Percentiles rank a stretch among this genome's conserved stretches.
Evolutionary conservation across 1,284 basidiomycete genomes (phyloP).

Genomic region (Ceratobasidium sp.): DNA sequence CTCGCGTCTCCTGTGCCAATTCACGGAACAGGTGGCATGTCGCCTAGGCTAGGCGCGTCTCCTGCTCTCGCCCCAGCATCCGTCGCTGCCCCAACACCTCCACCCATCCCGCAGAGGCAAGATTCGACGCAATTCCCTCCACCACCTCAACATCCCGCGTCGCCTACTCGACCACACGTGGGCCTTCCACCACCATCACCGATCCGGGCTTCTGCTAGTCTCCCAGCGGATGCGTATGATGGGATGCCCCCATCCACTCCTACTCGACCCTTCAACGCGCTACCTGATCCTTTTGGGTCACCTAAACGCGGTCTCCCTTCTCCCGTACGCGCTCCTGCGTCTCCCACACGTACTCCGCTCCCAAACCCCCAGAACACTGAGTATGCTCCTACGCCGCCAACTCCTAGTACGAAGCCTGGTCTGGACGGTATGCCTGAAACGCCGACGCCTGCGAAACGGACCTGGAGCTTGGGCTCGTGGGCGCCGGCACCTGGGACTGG

Average conservation of each 20-base stretch:
- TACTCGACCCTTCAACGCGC: conserved; percentile 13
- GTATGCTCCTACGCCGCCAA: conserved; percentile 2
- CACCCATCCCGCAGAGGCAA: conserved; percentile 12
- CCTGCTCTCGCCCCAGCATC: background rate
- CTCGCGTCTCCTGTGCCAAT: background rate
- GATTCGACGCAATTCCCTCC: conserved; percentile 25
- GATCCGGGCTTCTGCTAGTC: background rate
- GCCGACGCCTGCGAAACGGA: conserved; percentile 4
- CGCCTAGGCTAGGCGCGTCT: background rate
- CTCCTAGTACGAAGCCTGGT: conserved; percentile 11
- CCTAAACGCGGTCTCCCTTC: conserved; percentile 4
- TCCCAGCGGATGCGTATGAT: conserved; percentile 4
- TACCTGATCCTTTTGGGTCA: conserved; percentile 16
- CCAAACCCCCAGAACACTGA: background rate
- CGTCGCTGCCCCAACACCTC: background rate
- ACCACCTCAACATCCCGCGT: conserved; percentile 41
- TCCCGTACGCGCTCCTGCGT: conserved; percentile 10
- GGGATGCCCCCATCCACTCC: conserved; percentile 33
- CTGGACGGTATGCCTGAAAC: background rate
- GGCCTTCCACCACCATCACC: conserved; percentile 33
- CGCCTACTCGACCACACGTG: conserved; percentile 29
- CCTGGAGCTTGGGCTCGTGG: background rate
- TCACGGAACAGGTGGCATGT: background rate
- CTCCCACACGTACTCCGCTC: conserved; percentile 9
- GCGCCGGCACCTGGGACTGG: background rate